Conservation (phyloP, 257 asterid genomes). For the Solanum pennellii region DNA sequence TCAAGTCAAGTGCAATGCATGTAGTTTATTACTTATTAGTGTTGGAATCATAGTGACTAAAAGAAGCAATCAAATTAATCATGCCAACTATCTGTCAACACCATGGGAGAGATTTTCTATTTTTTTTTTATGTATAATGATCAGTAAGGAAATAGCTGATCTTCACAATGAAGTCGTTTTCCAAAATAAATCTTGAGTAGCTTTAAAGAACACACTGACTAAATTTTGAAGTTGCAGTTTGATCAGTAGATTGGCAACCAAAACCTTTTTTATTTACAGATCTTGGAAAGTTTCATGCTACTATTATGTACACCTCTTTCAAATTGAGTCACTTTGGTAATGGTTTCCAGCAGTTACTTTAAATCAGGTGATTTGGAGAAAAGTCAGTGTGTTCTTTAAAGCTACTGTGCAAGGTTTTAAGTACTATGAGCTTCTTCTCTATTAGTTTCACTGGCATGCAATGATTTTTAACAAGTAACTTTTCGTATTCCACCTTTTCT, state of each 20-base stretch:
- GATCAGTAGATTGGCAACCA: not conserved
- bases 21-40: not conserved
- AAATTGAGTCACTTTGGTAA: not conserved
- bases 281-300: not conserved
- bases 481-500: not conserved
- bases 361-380: not conserved
- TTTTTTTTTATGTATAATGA: not conserved
- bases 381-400: not conserved
- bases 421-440: not conserved
- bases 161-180: not conserved
- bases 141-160: not conserved
- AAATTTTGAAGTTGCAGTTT: too few relatives aligned
- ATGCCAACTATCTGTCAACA: not conserved
- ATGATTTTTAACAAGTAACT: not conserved
- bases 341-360: not conserved
- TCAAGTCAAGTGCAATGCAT: not conserved
- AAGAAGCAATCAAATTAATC: not conserved
- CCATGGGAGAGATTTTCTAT: not conserved
- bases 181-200: not conserved
- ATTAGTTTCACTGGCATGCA: not conserved
- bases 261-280: not conserved
- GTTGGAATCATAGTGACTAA: not conserved
- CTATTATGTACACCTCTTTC: not conserved
- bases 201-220: too few relatives aligned
- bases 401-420: not conserved